Conservation (phyloP, 768 basidiomycete species). For the Tephrocybe sp. region DNA sequence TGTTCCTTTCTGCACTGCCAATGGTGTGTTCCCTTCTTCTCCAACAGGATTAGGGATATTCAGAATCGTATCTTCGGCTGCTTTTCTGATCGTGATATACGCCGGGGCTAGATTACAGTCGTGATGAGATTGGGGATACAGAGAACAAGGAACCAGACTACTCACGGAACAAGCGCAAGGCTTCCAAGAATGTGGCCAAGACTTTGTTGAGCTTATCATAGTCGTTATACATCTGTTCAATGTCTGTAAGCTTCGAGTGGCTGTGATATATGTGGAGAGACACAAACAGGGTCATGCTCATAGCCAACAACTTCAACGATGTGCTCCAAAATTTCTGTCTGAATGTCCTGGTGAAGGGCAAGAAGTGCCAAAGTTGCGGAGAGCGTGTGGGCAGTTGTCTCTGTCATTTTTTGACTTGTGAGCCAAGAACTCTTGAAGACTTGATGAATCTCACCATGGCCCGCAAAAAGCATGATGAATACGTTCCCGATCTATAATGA, state of each 20-base stretch:
- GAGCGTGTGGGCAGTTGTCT: conserved; percentile 44
- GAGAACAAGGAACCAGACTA: neutral
- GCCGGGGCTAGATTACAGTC: conserved; percentile 29
- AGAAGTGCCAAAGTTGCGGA: conserved; percentile 42
- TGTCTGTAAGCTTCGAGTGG: conserved; percentile 24
- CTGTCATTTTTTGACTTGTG: conserved; percentile 16
- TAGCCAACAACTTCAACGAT: conserved; percentile 33
- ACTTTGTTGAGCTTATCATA: conserved; percentile 41
- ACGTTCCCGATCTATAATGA: conserved; percentile 50
- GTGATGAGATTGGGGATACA: neutral
- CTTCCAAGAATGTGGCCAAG: conserved; percentile 39
- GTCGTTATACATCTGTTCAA: conserved; percentile 38
- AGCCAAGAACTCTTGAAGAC: neutral
- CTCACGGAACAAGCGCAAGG: conserved; percentile 44
- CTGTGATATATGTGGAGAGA: neutral
- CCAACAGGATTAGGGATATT: conserved; percentile 36
- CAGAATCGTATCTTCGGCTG: conserved; percentile 38
- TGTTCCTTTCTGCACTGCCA: neutral
- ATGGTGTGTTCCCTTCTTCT: conserved; percentile 31
- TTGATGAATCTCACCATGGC: conserved; percentile 42
- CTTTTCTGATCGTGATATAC: conserved; percentile 37
- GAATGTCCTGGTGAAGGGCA: conserved; percentile 38
- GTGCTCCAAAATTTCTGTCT: conserved; percentile 39
- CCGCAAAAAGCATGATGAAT: conserved; percentile 52
- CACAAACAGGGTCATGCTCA: conserved; percentile 31